Base-by-base conservation (phyloP, 805 yeast genomes). In the Yamadazyma insecticola region DNA sequence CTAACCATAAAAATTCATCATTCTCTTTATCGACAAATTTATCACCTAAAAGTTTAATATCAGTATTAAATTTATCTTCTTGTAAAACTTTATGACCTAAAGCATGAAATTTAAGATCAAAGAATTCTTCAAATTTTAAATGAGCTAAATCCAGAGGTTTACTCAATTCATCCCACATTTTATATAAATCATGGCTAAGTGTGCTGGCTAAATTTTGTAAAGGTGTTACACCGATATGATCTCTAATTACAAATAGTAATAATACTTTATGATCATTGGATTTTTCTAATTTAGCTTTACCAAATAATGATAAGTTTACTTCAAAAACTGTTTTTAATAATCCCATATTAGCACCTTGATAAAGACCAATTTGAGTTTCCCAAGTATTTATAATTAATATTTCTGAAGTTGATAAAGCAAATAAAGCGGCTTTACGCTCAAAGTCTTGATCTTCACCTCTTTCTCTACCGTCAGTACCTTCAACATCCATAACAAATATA, bases 401-500 rank as follows among this genome's bases (percentile, higher is more conserved):
- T 51, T 92, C 97, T 11, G 92, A 78, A 0, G 96, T 89, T 8
- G 97, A 76, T 39, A 92, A 66, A 0, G 98, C 97, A 65, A 92
- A 92, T 25, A 92, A 63, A 0, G 97, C 97, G 1, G 96, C 89
- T 47, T 92, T 92, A 36, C 98, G 74, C 59, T 92, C 98, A 56
- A 92, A 92, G 59, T 92, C 98, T 58, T 92, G 97, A 57, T 92
- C 97, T 48, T 92, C 98, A 16, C 97, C 97, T 34, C 97, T 74
- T 60, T 92, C 98, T 38, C 96, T 74, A 29, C 98, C 97, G 61
- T 92, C 98, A 1, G 97, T 89, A 29, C 98, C 98, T 60, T 92
- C 98, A n/a, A 92, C 97, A 53, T 92, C 98, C 72, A 92, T 73
- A 2, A 92, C 94, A 39, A 86, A 71, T 8, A 87, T 66, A 40